Evolutionary conservation across 2,329 filamentous ascomycete species (phyloP).

Genomic region (Sporothrix pallida): DNA sequence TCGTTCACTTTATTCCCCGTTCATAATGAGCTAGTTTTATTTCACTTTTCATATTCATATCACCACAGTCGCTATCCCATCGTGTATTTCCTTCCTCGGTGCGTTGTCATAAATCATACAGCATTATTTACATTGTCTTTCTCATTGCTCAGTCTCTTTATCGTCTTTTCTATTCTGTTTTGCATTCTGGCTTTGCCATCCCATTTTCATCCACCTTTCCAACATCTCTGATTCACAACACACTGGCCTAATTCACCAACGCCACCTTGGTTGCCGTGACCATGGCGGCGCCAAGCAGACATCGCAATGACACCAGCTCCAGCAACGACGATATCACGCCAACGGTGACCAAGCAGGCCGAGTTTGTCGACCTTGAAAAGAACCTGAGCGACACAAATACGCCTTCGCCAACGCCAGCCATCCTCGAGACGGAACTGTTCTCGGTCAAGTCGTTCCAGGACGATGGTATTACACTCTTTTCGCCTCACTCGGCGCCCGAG

Average conservation of each 20-base stretch:
- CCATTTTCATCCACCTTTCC: neutral
- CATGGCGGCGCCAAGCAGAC: slow-evolving; percentile 15
- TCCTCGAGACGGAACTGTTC: slow-evolving; percentile 7
- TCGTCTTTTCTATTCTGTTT: neutral
- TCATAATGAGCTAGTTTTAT: slow-evolving; percentile 12
- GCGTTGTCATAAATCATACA: neutral
- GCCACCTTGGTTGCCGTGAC: neutral
- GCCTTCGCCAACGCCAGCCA: neutral
- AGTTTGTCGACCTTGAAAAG: slow-evolving; percentile 26
- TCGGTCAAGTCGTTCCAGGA: slow-evolving; percentile 20
- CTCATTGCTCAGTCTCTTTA: neutral
- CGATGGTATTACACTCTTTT: slow-evolving; percentile 11
- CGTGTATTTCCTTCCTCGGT: neutral
- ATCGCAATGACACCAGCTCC: neutral
- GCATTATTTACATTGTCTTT: neutral
- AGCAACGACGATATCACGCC: slow-evolving; percentile 6
- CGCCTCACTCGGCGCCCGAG: slow-evolving; percentile 15
- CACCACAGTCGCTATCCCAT: slow-evolving; percentile 10
- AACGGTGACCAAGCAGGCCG: neutral
- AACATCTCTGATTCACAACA: neutral
- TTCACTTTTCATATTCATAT: neutral
- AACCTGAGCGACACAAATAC: slow-evolving; percentile 15
- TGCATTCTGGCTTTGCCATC: too few relatives aligned
- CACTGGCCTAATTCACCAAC: neutral
- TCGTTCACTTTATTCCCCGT: neutral